Evolutionary conservation across 345 rosid species (phyloP).

Genomic region (Eucalyptus erythrocorys): DNA sequence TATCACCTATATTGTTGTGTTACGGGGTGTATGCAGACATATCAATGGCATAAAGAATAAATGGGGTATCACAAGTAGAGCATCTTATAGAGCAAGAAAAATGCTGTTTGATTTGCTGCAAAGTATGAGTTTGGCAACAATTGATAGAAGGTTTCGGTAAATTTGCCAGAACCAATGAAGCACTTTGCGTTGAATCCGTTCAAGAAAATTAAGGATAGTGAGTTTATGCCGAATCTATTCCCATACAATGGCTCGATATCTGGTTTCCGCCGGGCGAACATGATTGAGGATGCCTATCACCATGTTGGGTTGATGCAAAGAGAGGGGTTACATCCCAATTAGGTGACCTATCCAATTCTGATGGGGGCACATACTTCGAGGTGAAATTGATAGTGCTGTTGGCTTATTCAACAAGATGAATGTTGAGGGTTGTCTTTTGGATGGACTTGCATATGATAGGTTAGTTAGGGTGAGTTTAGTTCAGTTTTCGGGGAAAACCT

Average conservation of each 20-base stretch:
- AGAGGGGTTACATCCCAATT: conserved; percentile 41
- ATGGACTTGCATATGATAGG: conserved; percentile 22
- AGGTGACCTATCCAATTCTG: conserved; percentile 50
- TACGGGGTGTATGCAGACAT: conserved; percentile 31
- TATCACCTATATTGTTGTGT: conserved; percentile 17
- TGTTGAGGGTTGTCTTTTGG: conserved; percentile 27
- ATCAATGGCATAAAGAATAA: conserved; percentile 3
- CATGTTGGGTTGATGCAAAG: conserved; percentile 39
- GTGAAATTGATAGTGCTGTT: conserved; percentile 43
- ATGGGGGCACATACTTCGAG: conserved; percentile 33
- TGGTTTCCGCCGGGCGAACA: conserved; percentile 28
- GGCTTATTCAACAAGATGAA: conserved; percentile 33
- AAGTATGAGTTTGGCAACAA: conserved; percentile 6
- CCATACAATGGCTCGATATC: conserved; percentile 30
- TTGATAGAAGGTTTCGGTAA: conserved; percentile 1
- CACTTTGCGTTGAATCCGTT: conserved; percentile 31
- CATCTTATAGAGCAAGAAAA: conserved; percentile 13
- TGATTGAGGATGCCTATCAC: conserved; percentile 36
- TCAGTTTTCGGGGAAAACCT: too few relatives aligned
- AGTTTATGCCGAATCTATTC: conserved; percentile 37
- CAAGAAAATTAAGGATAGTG: conserved; percentile 14
- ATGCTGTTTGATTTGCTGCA: conserved; percentile 33
- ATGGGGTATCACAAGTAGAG: conserved; percentile 7
- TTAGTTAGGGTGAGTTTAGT: too few relatives aligned
- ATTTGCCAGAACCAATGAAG: conserved; percentile 20